Evolutionary conservation across 805 yeast genomes (phyloP).

Genomic region (Nakazawaea ambrosiae): DNA sequence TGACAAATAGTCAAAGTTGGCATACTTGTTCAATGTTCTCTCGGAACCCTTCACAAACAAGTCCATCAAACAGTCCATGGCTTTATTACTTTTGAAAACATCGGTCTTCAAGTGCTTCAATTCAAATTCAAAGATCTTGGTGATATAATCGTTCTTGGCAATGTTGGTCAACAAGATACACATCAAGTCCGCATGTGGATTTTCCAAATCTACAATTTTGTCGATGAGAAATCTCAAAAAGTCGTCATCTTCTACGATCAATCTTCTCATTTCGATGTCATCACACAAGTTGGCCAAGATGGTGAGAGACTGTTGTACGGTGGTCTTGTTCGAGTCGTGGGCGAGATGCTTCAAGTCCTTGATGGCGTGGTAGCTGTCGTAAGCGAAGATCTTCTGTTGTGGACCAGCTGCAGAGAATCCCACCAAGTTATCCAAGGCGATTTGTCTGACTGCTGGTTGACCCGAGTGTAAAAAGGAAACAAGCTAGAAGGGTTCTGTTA

Average conservation of each 20-base stretch:
- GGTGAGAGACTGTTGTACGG: constrained; percentile 64
- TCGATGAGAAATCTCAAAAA: constrained; percentile 44
- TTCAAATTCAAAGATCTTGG: constrained; percentile 38
- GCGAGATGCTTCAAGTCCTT: constrained; percentile 61
- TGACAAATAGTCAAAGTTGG: constrained; percentile 75
- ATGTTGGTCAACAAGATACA: constrained; percentile 80
- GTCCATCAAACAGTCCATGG: constrained; percentile 79
- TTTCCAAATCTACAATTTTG: constrained; percentile 45
- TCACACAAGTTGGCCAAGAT: constrained; percentile 80
- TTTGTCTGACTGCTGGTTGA: constrained; percentile 70
- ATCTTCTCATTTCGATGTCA: constrained; percentile 52
- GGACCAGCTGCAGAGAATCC: constrained; percentile 73
- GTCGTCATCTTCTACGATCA: constrained; percentile 57
- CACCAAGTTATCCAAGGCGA: constrained; percentile 78
- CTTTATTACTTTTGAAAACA: constrained; percentile 48
- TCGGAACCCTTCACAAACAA: constrained; percentile 83
- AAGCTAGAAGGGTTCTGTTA: constrained; percentile 28
- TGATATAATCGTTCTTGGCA: constrained; percentile 68
- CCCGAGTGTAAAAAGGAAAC: constrained; percentile 79
- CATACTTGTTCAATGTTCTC: constrained; percentile 60
- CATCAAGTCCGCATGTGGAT: constrained; percentile 71
- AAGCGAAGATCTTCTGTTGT: constrained; percentile 56
- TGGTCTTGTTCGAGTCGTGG: constrained; percentile 43
- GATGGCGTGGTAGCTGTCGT: constrained; percentile 64
- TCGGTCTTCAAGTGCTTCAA: constrained; percentile 31